Conservation (phyloP, 495 filamentous ascomycete genomes). For the Aspergillus bridgeri region DNA sequence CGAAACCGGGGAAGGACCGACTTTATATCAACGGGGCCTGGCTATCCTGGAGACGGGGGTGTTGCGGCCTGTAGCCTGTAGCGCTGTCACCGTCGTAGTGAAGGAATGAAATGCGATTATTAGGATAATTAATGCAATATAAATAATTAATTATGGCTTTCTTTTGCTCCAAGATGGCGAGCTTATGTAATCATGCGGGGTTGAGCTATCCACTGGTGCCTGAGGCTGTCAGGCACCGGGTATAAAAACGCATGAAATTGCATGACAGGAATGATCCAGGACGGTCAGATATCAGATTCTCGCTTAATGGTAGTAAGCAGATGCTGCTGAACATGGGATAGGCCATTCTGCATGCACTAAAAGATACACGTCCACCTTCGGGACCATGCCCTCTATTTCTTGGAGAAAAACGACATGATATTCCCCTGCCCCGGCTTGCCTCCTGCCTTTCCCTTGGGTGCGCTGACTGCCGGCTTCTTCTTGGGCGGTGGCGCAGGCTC, state of each 20-base stretch:
- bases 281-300: too few species aligned
- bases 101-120: too few species aligned
- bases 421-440: constrained; percentile 71
- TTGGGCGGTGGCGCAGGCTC: constrained; percentile 65
- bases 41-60: background rate
- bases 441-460: constrained; percentile 55
- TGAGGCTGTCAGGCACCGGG: background rate
- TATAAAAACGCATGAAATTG: too few species aligned
- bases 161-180: too few species aligned
- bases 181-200: background rate
- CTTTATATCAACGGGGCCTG: background rate
- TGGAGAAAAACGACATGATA: constrained; percentile 93
- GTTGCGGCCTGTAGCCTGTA: too few species aligned
- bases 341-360: too few species aligned
- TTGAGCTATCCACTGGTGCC: background rate
- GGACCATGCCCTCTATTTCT: constrained; percentile 53
- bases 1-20: constrained; percentile 1
- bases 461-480: constrained; percentile 53
- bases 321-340: too few species aligned
- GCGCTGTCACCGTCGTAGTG: background rate
- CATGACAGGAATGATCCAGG: too few species aligned
- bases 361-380: too few species aligned
- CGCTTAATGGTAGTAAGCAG: too few species aligned
- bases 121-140: too few species aligned
- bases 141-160: too few species aligned